A percentile compares a stretch with the other conserved stretches of the same genome.
These are phyloP conservation scores for Alternaria sp. DNA, from an alignment of 2,329 filamentous ascomycete species.

Conservation along the genomic window DNA sequence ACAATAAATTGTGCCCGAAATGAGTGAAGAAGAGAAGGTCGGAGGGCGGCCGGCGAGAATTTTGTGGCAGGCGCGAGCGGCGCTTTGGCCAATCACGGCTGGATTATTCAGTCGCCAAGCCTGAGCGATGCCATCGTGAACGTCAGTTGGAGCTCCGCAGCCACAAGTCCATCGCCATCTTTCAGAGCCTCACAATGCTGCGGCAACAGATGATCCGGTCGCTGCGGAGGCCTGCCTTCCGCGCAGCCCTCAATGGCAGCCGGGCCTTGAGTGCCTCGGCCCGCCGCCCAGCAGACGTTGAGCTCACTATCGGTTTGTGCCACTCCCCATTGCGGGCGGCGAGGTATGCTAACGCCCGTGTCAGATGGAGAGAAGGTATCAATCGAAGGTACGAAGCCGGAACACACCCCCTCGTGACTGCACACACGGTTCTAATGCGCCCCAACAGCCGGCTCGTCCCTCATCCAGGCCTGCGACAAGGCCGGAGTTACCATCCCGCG, in stretches of 20 bases:
- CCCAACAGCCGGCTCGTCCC: slow-evolving; percentile 81
- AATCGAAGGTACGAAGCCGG: slow-evolving; percentile 76
- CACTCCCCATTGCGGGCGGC: slow-evolving; percentile 28
- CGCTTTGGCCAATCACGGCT: slow-evolving; percentile 42
- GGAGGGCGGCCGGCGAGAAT: slow-evolving; percentile 23
- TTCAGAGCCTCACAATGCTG: slow-evolving; percentile 59
- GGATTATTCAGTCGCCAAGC: slow-evolving; percentile 28
- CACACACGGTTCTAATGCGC: slow-evolving; percentile 34
- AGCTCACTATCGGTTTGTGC: slow-evolving; percentile 87
- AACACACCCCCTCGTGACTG: slow-evolving; percentile 13
- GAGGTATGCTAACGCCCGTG: slow-evolving; percentile 44
- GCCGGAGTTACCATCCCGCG: slow-evolving; percentile 88
- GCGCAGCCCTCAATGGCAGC: slow-evolving; percentile 63
- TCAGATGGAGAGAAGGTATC: slow-evolving; percentile 97
- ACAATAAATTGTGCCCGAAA: slow-evolving; percentile 72
- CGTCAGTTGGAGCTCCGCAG: slow-evolving; percentile 32
- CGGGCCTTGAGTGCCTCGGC: slow-evolving; percentile 83
- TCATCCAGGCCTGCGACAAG: slow-evolving; percentile 99
- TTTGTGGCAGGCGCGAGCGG: slow-evolving; percentile 30
- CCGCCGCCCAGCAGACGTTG: slow-evolving; percentile 85
- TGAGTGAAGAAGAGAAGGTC: slow-evolving; percentile 57
- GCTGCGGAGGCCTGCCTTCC: slow-evolving; percentile 62
- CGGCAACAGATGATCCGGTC: slow-evolving; percentile 69
- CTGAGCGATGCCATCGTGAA: slow-evolving; percentile 25
- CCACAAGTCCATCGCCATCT: slow-evolving; percentile 37